Percentiles rank a stretch among this genome's conserved stretches.
Evolutionary conservation across 1,284 basidiomycete genomes (phyloP).

Genomic region (Ganoderma multipileum): DNA sequence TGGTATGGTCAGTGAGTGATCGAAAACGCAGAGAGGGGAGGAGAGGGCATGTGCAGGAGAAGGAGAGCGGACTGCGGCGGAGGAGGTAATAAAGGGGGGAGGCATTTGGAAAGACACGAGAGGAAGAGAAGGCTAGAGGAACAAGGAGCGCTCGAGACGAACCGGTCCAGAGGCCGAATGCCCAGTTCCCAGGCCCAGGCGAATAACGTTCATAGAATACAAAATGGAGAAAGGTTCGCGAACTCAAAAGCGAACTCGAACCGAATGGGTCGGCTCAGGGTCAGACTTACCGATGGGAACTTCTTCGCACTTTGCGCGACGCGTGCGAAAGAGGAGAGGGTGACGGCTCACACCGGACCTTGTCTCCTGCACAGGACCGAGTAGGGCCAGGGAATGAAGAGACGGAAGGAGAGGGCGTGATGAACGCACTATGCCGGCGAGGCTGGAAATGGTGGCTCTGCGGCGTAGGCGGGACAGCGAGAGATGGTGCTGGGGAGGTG

Average conservation of each 20-base stretch:
- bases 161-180: conserved; percentile 35
- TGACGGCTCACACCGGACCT: conserved; percentile 31
- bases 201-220: conserved; percentile 35
- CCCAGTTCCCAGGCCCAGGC: conserved; percentile 28
- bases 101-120: conserved; percentile 25
- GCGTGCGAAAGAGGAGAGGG: conserved; percentile 37
- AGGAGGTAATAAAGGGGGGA: conserved; percentile 28
- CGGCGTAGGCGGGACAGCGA: conserved; percentile 30
- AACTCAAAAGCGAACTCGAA: conserved; percentile 24
- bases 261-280: conserved; percentile 20
- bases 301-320: conserved; percentile 20
- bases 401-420: conserved; percentile 30
- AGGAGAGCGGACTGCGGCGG: conserved; percentile 30
- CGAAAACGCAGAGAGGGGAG: conserved; percentile 24
- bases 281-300: conserved; percentile 37
- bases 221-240: conserved; percentile 21
- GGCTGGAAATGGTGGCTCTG: conserved; percentile 22
- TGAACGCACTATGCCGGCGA: conserved; percentile 21
- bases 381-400: conserved; percentile 28
- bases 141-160: conserved; percentile 28
- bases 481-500: conserved; percentile 23
- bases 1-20: conserved; percentile 27
- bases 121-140: conserved; percentile 23
- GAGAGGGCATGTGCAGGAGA: conserved; percentile 27
- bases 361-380: conserved; percentile 17